Base-by-base conservation (phyloP, 257 asterid genomes). In the Salvia rosmarinus region DNA sequence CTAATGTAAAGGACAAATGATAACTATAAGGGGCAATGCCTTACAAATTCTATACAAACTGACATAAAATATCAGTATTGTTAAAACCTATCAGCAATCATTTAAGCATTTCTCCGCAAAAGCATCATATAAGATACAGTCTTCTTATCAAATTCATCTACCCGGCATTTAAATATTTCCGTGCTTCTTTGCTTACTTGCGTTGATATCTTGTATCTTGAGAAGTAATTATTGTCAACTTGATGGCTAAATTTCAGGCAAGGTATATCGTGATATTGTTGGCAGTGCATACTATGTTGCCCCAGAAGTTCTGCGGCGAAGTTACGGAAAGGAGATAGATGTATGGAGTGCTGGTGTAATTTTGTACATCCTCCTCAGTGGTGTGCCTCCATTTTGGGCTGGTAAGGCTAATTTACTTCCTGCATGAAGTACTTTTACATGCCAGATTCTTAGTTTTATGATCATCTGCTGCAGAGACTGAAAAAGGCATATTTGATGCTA, bases 341-440 rank as follows among this genome's bases (percentile, higher is more conserved):
- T 91, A 39, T 91, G 97, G 97, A 91, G 97, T 82, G 96, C 97
- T 40, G 97, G 97, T 64, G 95, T 91, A 59, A 91, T 91, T 70
- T 70, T 91, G 78, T 91, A 91, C 76, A 91, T 91, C 69, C 87
- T 91, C 20, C 87, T 91, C 52, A 86, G 97, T 65, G 97, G 97
- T 20, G 97, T 89, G 17, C 97, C 97, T 78, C 97, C 97, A 46
- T 91, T 91, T 82, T 91, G 97, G 97, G 97, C 95, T 70, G 97
- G 97, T 91, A 85, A 79, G 80, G 49, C 21, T 44, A 55, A 54
- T 56, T 54, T 9, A 32, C 57, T 30, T 35, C 14, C 16, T 46
- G 52, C 51, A 17, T 35, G 17, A 50, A 35, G 16, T 14, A 17
- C 13, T 67, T 34, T 44, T 39, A 30, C 7, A 17, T 16, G 56